Evolutionary conservation across 2,329 filamentous ascomycete genomes (phyloP).

Genomic region (Ceratocystis papillata): DNA sequence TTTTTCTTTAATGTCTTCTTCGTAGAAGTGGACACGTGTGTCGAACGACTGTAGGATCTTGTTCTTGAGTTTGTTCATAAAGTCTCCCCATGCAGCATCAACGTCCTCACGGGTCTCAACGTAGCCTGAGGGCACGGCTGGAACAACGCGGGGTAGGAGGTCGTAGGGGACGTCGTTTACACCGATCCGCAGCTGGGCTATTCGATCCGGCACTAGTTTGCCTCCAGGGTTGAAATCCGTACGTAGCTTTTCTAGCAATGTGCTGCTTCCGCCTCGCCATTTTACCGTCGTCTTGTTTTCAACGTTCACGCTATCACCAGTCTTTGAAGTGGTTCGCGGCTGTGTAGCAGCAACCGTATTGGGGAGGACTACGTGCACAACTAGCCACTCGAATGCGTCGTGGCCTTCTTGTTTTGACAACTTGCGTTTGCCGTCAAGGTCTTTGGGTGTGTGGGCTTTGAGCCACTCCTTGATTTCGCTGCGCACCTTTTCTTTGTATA

Average conservation of each 20-base stretch:
- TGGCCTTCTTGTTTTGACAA: slow-evolving; percentile 73
- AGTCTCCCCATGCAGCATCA: slow-evolving; percentile 69
- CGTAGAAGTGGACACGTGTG: slow-evolving; percentile 80
- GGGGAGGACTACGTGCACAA: slow-evolving; percentile 83
- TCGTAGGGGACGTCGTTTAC: slow-evolving; percentile 59
- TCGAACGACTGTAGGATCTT: slow-evolving; percentile 86
- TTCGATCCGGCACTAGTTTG: slow-evolving; percentile 62
- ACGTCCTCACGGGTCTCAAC: slow-evolving; percentile 65
- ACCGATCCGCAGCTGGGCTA: slow-evolving; percentile 74
- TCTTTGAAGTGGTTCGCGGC: slow-evolving; percentile 51
- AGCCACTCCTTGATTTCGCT: slow-evolving; percentile 84
- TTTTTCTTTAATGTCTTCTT: slow-evolving; percentile 92
- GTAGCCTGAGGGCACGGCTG: slow-evolving; percentile 53
- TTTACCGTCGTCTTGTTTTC: slow-evolving; percentile 56
- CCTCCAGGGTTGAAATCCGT: slow-evolving; percentile 70
- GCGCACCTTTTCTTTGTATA: slow-evolving; percentile 71
- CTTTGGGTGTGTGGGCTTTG: slow-evolving; percentile 54
- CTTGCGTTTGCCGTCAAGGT: slow-evolving; percentile 36
- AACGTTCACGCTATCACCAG: slow-evolving; percentile 42
- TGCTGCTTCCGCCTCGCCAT: slow-evolving; percentile 69
- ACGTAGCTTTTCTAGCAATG: slow-evolving; percentile 77
- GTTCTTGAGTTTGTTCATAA: slow-evolving; percentile 76
- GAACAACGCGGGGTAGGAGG: slow-evolving; percentile 50
- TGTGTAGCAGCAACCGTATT: slow-evolving; percentile 73
- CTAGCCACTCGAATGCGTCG: slow-evolving; percentile 91